Evolutionary conservation across 345 rosid genomes (phyloP).

Genomic region (Limnanthes douglasii): DNA sequence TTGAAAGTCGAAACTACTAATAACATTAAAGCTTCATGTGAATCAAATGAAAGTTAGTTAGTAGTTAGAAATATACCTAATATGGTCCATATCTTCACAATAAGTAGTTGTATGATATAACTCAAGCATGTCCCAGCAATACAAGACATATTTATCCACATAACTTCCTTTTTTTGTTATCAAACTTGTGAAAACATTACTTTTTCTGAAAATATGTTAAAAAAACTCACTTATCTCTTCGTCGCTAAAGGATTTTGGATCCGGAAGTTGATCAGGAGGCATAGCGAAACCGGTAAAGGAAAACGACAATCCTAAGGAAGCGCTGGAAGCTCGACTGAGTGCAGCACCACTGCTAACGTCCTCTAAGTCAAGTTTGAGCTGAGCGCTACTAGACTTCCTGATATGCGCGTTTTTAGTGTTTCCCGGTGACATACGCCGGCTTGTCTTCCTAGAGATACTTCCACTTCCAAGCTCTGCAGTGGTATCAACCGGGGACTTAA

Average conservation of each 20-base stretch:
- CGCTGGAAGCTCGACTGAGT: slow-evolving; percentile 90
- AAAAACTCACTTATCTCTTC: slow-evolving; percentile 41
- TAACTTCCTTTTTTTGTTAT: too few relatives aligned
- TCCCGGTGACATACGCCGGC: slow-evolving; percentile 64
- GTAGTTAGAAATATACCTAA: too few relatives aligned
- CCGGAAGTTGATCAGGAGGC: slow-evolving; percentile 72
- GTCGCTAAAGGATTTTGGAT: slow-evolving; percentile 77
- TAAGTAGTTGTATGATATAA: too few relatives aligned
- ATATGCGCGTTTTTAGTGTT: slow-evolving; percentile 38
- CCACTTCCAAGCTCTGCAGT: slow-evolving; percentile 15
- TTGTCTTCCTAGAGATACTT: slow-evolving; percentile 50
- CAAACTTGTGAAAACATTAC: too few relatives aligned
- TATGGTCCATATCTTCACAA: too few relatives aligned
- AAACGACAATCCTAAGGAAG: slow-evolving; percentile 80
- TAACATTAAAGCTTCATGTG: too few relatives aligned
- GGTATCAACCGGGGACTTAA: slow-evolving; percentile 29
- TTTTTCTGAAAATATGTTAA: background rate
- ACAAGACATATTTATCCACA: too few relatives aligned
- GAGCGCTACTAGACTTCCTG: slow-evolving; percentile 84
- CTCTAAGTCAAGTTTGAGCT: slow-evolving; percentile 51
- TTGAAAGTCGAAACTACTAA: too few relatives aligned
- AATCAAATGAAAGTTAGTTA: too few relatives aligned
- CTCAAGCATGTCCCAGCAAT: too few relatives aligned
- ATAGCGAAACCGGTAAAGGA: slow-evolving; percentile 87
- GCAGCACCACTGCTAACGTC: slow-evolving; percentile 82